These are phyloP conservation scores for Lantana camara DNA, from an alignment of 257 asterid species.

Conservation along the genomic window DNA sequence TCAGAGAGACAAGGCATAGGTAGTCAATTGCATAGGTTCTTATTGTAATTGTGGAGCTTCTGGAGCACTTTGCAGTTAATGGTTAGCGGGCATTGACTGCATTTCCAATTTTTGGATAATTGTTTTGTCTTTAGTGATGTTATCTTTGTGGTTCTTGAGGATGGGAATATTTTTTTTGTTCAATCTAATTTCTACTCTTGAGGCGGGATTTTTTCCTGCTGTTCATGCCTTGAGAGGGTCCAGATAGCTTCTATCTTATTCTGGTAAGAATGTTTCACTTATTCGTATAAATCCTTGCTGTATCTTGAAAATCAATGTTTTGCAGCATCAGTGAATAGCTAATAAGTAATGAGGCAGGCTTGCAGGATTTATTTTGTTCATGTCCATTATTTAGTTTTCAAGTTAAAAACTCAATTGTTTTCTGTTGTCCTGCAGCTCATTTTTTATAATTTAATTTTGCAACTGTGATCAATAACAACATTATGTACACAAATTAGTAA, in stretches of 20 bases:
- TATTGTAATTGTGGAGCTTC: no score
- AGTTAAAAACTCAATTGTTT: background rate
- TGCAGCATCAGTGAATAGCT: background rate
- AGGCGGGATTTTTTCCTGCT: background rate
- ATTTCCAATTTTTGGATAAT: no score
- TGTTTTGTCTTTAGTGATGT: no score
- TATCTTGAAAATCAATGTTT: background rate
- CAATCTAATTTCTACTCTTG: no score
- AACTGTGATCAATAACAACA: background rate
- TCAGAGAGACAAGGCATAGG: no score
- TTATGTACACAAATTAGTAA: background rate
- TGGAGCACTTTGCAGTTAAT: no score
- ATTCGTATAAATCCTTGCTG: background rate
- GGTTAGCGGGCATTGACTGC: no score
- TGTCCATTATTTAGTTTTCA: background rate
- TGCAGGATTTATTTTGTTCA: background rate
- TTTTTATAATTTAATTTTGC: background rate
- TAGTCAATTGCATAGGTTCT: no score
- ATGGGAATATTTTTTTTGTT: no score
- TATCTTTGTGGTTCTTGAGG: no score
- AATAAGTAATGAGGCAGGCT: no score
- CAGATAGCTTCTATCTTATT: background rate
- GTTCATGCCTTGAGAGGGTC: background rate
- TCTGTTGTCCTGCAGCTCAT: background rate
- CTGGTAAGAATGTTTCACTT: background rate